Percentiles rank a stretch among this genome's conserved stretches.
Evolutionary conservation across 257 asterid genomes (phyloP).

Genomic region (Solanum pimpinellifolium): DNA sequence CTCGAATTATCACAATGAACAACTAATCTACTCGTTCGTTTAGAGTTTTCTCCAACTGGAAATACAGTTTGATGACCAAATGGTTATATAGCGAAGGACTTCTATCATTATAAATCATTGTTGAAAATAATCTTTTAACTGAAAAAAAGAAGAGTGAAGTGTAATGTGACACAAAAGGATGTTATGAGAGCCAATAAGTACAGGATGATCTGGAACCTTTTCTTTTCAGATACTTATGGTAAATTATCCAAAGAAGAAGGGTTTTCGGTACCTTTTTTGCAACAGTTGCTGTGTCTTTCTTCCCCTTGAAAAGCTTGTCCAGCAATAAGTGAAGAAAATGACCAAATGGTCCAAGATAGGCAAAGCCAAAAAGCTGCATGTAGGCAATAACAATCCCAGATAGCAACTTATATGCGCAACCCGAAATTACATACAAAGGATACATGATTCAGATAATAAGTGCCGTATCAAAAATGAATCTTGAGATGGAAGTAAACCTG

Average conservation of each 20-base stretch:
- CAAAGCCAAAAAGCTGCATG: conserved; percentile 76
- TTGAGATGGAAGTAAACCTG: neutral
- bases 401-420: neutral
- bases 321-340: conserved; percentile 71
- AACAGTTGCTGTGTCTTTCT: conserved; percentile 12
- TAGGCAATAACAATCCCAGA: neutral
- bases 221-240: no score
- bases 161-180: neutral
- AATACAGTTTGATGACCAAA: neutral
- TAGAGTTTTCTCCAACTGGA: neutral
- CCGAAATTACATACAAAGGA: neutral
- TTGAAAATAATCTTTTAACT: neutral
- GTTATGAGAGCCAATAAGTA: neutral
- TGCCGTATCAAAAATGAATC: neutral
- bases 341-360: conserved; percentile 89
- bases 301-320: conserved; percentile 90
- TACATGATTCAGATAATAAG: neutral
- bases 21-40: neutral
- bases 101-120: neutral
- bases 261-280: neutral
- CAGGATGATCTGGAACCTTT: neutral
- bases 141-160: neutral
- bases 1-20: neutral
- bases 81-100: neutral
- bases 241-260: no score